These are phyloP conservation scores for Cutaneotrichosporon sp. DNA, from an alignment of 1,284 basidiomycete genomes.

Conservation along the genomic window DNA sequence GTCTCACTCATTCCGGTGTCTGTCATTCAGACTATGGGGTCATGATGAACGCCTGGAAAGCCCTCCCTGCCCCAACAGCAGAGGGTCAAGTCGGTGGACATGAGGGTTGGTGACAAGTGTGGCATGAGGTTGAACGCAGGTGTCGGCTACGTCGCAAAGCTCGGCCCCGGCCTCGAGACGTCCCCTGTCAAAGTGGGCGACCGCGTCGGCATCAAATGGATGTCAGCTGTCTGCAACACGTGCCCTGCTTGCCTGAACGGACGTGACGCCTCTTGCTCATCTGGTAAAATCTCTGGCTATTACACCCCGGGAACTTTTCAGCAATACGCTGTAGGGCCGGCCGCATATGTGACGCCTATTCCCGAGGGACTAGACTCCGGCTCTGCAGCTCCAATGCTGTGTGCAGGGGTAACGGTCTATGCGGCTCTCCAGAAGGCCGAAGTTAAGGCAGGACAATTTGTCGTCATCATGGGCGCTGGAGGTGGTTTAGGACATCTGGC, in stretches of 20 bases:
- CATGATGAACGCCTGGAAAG: conserved; percentile 16
- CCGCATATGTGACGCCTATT: conserved; percentile 65
- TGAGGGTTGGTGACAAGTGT: conserved; percentile 8
- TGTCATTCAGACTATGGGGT: conserved; percentile 16
- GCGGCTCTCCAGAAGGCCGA: conserved; percentile 61
- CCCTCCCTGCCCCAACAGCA: conserved; percentile 7
- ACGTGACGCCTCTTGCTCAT: conserved; percentile 7
- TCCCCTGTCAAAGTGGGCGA: conserved; percentile 17
- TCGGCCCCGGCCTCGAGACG: conserved; percentile 12
- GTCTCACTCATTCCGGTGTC: conserved; percentile 17
- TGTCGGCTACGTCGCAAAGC: conserved; percentile 13
- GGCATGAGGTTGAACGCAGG: neutral
- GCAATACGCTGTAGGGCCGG: conserved; percentile 55
- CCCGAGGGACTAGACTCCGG: conserved; percentile 58
- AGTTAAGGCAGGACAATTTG: conserved; percentile 62
- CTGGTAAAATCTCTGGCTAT: conserved; percentile 11
- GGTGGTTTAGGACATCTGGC: conserved; percentile 59
- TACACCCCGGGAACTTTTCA: conserved; percentile 72
- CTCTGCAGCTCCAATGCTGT: conserved; percentile 53
- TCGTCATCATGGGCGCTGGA: conserved; percentile 63
- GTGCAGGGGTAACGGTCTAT: conserved; percentile 63
- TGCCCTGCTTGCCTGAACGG: conserved; percentile 10
- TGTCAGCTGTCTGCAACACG: conserved; percentile 8
- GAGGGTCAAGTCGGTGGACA: conserved; percentile 16
- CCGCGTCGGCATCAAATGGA: conserved; percentile 18